Evolutionary conservation across 768 basidiomycete species (phyloP), one percentile per base, ranked within the genome.

Genomic region (Calvatia gigantea): DNA sequence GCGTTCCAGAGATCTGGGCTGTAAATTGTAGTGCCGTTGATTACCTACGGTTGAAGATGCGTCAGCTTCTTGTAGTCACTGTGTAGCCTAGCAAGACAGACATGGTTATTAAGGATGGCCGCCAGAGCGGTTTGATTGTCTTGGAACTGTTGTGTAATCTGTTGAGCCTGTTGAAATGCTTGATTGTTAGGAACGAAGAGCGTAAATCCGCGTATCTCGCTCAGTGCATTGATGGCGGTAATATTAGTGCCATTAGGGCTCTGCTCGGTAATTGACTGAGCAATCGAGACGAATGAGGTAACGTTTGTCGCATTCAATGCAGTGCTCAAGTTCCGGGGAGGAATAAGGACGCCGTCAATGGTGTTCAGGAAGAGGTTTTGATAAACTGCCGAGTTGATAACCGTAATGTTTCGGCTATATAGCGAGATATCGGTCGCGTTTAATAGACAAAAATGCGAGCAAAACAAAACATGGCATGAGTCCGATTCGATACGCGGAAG

Each of bases 21-120:
- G 71, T 91, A 91, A 9, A 82, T 67, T 0, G 83, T 76, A 0
- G 87, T 78, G 23, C 84, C 87, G 67, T 89, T 89, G 61, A 91
- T 80, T 56, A 83, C 66, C 83, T 85, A n/a, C n/a, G 50, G 15
- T 42, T 3, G 17, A 5, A 49, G n/a, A 4, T 7, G 12, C 8
- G 42, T 54, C 9, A 43, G 11, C 3, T 39, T 19, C 7, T 19
- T 7, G 17, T 25, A 15, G 35, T n/a, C 27, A 15, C 19, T 15
- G 27, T 1, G 27, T 43, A 49, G 14, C 17, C 14, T 8, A 27
- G 6, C 44, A 46, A 31, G 19, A 69, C 81, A 23, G 55, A 88
- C 84, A 61, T 89, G 88, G 65, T 89, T 89, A 37, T 68, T 63
- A 11, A 87, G 60, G 8, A 89, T 57, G 23, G 68, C 69, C 2